Evolutionary conservation across 2,329 filamentous ascomycete genomes (phyloP).

Genomic region (Aciculosporium take): DNA sequence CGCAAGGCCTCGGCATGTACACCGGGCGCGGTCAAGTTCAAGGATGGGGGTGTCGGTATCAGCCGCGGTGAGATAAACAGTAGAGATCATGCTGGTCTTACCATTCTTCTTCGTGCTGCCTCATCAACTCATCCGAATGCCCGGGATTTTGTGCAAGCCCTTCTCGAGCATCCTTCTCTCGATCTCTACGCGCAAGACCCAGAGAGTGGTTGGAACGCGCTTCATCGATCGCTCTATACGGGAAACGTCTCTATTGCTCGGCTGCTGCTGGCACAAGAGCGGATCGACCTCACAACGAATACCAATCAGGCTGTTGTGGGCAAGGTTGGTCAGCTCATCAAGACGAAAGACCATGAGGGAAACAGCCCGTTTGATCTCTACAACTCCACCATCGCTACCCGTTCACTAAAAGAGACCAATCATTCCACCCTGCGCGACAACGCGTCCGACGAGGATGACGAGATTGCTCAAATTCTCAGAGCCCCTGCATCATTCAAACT

Average conservation of each 20-base stretch:
- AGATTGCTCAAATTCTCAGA: conserved; percentile 23
- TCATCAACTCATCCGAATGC: conserved; percentile 59
- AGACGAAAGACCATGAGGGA: conserved; percentile 89
- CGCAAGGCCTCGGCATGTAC: conserved; percentile 39
- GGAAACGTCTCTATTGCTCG: conserved; percentile 81
- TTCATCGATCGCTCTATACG: conserved; percentile 80
- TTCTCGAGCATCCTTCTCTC: conserved; percentile 68
- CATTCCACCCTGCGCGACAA: conserved; percentile 34
- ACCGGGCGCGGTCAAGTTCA: conserved; percentile 27
- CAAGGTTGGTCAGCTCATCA: conserved; percentile 64
- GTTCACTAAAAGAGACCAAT: conserved; percentile 43
- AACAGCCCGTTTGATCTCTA: conserved; percentile 92
- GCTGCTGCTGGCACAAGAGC: conserved; percentile 65
- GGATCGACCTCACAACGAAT: conserved; percentile 46
- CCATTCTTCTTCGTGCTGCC: conserved; percentile 70
- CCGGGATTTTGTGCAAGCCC: conserved; percentile 57
- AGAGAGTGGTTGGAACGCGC: conserved; percentile 90
- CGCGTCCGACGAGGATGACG: conserved; percentile 43
- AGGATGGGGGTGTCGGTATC: conserved; percentile 28
- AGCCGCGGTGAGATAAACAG: conserved; percentile 63
- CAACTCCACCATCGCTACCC: conserved; percentile 67
- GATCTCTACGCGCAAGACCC: conserved; percentile 78
- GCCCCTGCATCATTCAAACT: not conserved
- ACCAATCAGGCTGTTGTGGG: conserved; percentile 39
- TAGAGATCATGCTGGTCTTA: conserved; percentile 68